Conservation (phyloP, 2,329 filamentous ascomycete genomes). For the Fusarium coffeatum region DNA sequence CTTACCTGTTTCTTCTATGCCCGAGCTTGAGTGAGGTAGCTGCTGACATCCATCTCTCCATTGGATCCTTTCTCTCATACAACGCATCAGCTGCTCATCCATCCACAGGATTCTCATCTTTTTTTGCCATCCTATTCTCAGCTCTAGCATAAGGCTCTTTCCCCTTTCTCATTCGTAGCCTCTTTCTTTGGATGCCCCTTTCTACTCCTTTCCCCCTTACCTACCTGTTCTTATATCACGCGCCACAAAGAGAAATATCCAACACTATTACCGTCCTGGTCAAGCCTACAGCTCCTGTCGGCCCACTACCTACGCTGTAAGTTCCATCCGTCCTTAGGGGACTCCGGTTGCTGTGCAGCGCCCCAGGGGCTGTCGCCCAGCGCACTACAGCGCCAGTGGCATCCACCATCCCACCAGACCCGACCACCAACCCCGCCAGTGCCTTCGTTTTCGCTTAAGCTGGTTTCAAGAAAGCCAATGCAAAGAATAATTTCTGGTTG, state of each 20-base stretch:
- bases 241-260: slow-evolving; percentile 23
- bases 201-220: slow-evolving; percentile 6
- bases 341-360: slow-evolving; percentile 29
- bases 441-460: slow-evolving; percentile 32
- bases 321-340: slow-evolving; percentile 5
- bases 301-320: slow-evolving; percentile 35
- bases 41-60: slow-evolving; percentile 23
- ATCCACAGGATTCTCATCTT: not conserved
- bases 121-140: slow-evolving; percentile 28
- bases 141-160: slow-evolving; percentile 24
- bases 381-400: slow-evolving; percentile 8
- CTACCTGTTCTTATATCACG: slow-evolving; percentile 12
- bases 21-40: slow-evolving; percentile 2
- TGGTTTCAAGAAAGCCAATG: slow-evolving; percentile 18
- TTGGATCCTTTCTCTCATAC: not conserved
- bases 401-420: slow-evolving; percentile 4
- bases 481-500: slow-evolving; percentile 26
- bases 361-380: slow-evolving; percentile 9
- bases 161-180: slow-evolving; percentile 17
- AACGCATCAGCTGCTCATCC: slow-evolving; percentile 33
- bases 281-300: not conserved
- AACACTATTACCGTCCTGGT: slow-evolving; percentile 21
- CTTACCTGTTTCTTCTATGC: slow-evolving; percentile 20
- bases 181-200: slow-evolving; percentile 13
- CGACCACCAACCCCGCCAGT: slow-evolving; percentile 1